A percentile compares a stretch with the other conserved stretches of the same genome.
phyloP scores from a whole-genome alignment of 179 eudicot species.

The Heliamphora pulchella region DNA sequence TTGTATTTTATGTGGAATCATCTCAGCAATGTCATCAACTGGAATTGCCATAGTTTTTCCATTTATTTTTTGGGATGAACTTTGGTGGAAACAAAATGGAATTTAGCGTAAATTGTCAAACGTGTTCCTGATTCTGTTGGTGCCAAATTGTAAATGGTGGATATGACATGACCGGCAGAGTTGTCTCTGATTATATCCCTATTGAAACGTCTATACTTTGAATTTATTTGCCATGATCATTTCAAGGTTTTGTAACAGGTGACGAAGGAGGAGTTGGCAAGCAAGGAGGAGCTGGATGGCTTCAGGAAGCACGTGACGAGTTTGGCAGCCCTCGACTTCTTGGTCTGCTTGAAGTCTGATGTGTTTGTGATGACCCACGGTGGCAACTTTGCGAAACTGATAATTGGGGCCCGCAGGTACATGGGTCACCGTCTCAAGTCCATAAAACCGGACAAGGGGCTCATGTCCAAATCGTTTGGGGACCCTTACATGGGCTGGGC shows the following conservation, averaged over 20 bases:
- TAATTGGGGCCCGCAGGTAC: constrained; percentile 81
- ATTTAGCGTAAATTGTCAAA: background rate
- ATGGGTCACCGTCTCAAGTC: constrained; percentile 86
- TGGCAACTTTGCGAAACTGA: constrained; percentile 93
- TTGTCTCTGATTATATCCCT: background rate
- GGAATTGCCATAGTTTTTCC: background rate
- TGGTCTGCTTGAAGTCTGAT: constrained; percentile 92
- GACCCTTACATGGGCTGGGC: constrained; percentile 99
- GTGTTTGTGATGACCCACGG: constrained; percentile 99
- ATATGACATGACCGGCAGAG: background rate
- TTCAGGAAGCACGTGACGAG: constrained; percentile 92
- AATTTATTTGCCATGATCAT: background rate
- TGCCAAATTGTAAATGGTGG: background rate
- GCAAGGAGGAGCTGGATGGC: constrained; percentile 71
- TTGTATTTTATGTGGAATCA: background rate
- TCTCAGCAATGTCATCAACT: background rate
- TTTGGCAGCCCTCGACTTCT: constrained; percentile 87
- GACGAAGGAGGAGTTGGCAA: constrained; percentile 80
- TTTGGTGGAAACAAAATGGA: background rate
- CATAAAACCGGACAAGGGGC: constrained; percentile 96
- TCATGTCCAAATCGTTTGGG: constrained; percentile 93
- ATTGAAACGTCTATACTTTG: background rate
- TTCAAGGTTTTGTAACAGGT: constrained; percentile 42
- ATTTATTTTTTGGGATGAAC: background rate
- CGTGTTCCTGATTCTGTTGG: background rate